Conservation (phyloP, 73 alveolate genomes). For the Breviolum minutum region DNA sequence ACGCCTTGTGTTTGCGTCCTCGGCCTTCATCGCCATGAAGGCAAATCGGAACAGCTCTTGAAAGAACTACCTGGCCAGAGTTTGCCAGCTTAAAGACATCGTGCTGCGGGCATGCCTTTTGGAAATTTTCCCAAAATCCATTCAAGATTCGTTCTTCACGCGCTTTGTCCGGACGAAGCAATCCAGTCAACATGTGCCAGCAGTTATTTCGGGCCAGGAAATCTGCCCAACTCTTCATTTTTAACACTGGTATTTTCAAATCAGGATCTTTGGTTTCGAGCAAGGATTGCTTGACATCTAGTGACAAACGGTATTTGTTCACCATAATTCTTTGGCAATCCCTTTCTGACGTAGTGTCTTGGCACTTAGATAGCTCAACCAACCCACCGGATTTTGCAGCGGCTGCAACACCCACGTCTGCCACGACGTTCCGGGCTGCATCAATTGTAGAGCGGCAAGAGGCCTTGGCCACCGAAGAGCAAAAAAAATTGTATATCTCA, state of each 20-base stretch:
- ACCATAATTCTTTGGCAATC: background rate
- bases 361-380: background rate
- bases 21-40: constrained; percentile 25
- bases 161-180: background rate
- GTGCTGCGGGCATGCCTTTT: background rate
- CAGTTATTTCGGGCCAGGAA: background rate
- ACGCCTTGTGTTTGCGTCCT: background rate
- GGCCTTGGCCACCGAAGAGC: constrained; percentile 30
- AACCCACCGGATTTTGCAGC: constrained; percentile 8
- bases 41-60: background rate
- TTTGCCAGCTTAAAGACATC: background rate
- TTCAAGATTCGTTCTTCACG: background rate
- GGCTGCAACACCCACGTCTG: background rate
- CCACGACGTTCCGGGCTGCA: constrained; percentile 16
- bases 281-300: background rate
- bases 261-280: background rate
- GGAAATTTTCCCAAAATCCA: background rate
- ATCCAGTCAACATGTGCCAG: background rate
- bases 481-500: background rate
- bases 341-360: background rate
- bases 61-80: background rate
- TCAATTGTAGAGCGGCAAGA: constrained; percentile 17
- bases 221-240: background rate
- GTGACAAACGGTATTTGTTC: background rate
- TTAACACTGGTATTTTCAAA: background rate